Percentiles rank a stretch among this genome's conserved stretches.
phyloP scores from a whole-genome alignment of 495 filamentous ascomycete species.

The Penicillium samsonianum region DNA sequence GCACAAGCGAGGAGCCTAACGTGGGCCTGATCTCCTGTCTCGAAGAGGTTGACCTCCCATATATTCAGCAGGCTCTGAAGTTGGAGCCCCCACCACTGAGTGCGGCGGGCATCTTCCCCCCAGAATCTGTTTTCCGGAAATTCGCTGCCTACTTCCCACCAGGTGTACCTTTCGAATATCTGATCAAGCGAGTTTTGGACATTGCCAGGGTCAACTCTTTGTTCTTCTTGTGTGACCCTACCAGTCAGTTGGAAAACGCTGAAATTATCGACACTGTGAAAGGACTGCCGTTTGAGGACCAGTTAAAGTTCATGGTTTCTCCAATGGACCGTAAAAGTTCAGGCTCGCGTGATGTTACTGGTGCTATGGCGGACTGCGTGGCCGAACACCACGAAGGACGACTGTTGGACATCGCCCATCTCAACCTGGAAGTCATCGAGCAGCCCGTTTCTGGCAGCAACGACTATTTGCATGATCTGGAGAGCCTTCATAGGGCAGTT shows the following conservation, averaged over 20 bases:
- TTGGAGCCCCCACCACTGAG: conserved; percentile 63
- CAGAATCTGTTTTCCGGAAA: conserved; percentile 60
- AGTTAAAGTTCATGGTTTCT: conserved; percentile 71
- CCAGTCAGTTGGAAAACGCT: conserved; percentile 61
- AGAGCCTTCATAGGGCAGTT: conserved; percentile 76
- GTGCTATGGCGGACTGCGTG: conserved; percentile 66
- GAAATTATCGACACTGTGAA: conserved; percentile 66
- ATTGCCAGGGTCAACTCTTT: conserved; percentile 56
- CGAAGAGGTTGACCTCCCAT: conserved; percentile 64
- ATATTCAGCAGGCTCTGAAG: conserved; percentile 62
- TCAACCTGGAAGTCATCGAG: conserved; percentile 71
- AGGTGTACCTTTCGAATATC: conserved; percentile 71
- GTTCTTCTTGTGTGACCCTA: conserved; percentile 72
- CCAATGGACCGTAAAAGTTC: conserved; percentile 49
- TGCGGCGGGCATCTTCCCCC: conserved; percentile 76
- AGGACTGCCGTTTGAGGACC: conserved; percentile 66
- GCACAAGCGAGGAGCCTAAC: conserved; percentile 33
- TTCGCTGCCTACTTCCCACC: conserved; percentile 79
- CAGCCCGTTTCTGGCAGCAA: conserved; percentile 43
- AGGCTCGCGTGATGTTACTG: conserved; percentile 41
- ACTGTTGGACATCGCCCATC: conserved; percentile 60
- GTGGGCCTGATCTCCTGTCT: conserved; percentile 81
- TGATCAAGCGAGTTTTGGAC: conserved; percentile 71
- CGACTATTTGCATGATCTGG: conserved; percentile 63
- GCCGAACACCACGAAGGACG: conserved; percentile 62